Evolutionary conservation across 495 filamentous ascomycete species (phyloP), one percentile per base, ranked within the genome.

Genomic region (Letharia lupina): DNA sequence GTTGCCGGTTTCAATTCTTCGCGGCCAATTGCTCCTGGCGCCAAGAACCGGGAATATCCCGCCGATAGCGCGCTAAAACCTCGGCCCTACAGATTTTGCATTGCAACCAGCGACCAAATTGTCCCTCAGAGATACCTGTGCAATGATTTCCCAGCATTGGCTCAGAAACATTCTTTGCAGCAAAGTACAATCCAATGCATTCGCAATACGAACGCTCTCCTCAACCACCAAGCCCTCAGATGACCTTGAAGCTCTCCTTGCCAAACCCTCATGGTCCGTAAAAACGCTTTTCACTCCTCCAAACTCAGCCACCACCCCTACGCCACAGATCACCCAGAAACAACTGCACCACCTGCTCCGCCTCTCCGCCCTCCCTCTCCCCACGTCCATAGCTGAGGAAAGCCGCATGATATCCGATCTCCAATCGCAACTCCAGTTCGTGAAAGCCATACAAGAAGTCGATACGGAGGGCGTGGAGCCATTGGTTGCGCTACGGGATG

Each of bases 391-490:
- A 11, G 81, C 77, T 40, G 84, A 87, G 70, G 85, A 91, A 69
- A 62, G 76, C 0, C 69, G 77, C 12, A 90, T 96, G 84, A 78
- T 94, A 8, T 68, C 82, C 28, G 91, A 88, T 0, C 82, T 99
- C 10, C 80, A 86, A 54, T 86, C 90, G 13, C 94, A 99, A 70
- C 83, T 99, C 0, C 87, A 91, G 70, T 98, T 99, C 71, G 91
- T 98, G 48, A 84, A 82, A 63, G 84, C 88, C 63, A 87, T 98
- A 41, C 92, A 94, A 68, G 76, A 75, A n/a, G 87, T 96, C 8
- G 82, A 93, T 77, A 93, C 91, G 1, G 73, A 76, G 0, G 86
- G 81, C 3, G 80, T 97, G 1, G 77, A 83, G 60, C 92, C 94
- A 0, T 73, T 98, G 42, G 79, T 83, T 50, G 85, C 85, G 62